A percentile compares a stretch with the other conserved stretches of the same genome.
phyloP scores from a whole-genome alignment of 768 basidiomycete species.

The Galerina sulciceps region DNA sequence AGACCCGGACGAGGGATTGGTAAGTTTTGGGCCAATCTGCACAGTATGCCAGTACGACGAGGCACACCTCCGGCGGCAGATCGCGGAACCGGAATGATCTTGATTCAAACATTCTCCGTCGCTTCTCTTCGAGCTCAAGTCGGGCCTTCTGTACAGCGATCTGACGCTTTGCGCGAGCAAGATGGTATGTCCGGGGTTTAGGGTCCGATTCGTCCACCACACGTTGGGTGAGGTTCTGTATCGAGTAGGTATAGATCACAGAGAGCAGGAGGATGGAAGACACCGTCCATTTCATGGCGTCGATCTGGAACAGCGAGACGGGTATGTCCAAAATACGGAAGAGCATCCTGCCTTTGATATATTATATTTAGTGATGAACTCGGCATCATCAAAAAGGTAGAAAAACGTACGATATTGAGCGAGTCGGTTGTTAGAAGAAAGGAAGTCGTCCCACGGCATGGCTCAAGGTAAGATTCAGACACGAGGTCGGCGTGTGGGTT shows the following conservation, averaged over 20 bases:
- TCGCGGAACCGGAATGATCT: slow-evolving; percentile 29
- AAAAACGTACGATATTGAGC: slow-evolving; percentile 1
- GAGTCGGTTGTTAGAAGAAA: background rate
- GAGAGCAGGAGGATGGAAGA: slow-evolving; percentile 27
- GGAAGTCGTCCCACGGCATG: background rate
- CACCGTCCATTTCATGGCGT: slow-evolving; percentile 26
- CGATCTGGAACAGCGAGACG: slow-evolving; percentile 4
- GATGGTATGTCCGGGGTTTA: slow-evolving; percentile 16
- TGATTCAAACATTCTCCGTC: slow-evolving; percentile 16
- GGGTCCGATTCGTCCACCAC: slow-evolving; percentile 3
- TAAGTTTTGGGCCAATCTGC: slow-evolving; percentile 34
- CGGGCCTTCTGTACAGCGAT: slow-evolving; percentile 22
- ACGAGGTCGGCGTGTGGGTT: too few species aligned
- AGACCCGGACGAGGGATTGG: slow-evolving; percentile 36
- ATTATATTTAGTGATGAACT: background rate
- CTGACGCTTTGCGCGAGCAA: slow-evolving; percentile 23
- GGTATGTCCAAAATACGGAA: slow-evolving; percentile 15
- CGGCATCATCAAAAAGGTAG: background rate
- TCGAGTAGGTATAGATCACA: slow-evolving; percentile 26
- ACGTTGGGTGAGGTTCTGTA: slow-evolving; percentile 20
- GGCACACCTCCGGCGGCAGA: slow-evolving; percentile 37
- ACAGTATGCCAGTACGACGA: slow-evolving; percentile 32
- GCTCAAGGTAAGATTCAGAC: background rate
- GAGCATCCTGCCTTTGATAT: slow-evolving; percentile 17
- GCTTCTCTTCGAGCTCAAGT: slow-evolving; percentile 25